These are phyloP conservation scores for Rhytidhysteron rufulum DNA, from an alignment of 2,329 filamentous ascomycete genomes.

Conservation along the genomic window DNA sequence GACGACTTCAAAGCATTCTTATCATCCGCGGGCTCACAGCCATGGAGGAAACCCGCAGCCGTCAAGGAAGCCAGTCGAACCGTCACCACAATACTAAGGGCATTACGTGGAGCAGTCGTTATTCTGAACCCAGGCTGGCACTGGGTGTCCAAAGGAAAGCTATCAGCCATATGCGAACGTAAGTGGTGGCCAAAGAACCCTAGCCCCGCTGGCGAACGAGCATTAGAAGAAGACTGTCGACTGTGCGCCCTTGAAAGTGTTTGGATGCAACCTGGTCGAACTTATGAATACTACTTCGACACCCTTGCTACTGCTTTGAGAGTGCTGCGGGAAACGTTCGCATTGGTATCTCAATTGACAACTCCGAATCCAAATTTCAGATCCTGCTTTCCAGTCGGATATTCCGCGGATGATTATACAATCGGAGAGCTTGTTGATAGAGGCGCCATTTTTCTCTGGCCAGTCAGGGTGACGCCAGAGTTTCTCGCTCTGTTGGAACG, in stretches of 20 bases:
- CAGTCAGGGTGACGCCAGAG: slow-evolving; percentile 10
- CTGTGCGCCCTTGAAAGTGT: slow-evolving; percentile 20
- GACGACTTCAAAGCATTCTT: slow-evolving; percentile 27
- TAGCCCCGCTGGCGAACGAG: slow-evolving; percentile 18
- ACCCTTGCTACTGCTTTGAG: slow-evolving; percentile 20
- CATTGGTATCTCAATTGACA: slow-evolving; percentile 27
- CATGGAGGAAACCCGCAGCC: slow-evolving; percentile 14
- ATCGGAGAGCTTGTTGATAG: slow-evolving; percentile 13
- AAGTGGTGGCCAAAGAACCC: slow-evolving; percentile 30
- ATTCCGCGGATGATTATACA: background rate
- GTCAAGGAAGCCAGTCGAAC: slow-evolving; percentile 17
- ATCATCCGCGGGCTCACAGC: slow-evolving; percentile 17
- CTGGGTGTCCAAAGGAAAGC: slow-evolving; percentile 23
- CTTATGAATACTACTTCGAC: slow-evolving; percentile 16
- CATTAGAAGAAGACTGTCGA: slow-evolving; percentile 24
- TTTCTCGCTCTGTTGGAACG: slow-evolving; percentile 20
- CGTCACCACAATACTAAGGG: slow-evolving; percentile 22
- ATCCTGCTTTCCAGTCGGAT: background rate
- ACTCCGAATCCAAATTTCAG: background rate
- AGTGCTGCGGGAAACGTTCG: slow-evolving; percentile 25
- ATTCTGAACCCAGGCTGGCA: slow-evolving; percentile 30
- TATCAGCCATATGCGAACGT: slow-evolving; percentile 23
- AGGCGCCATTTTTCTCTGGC: slow-evolving; percentile 17
- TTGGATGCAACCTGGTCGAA: slow-evolving; percentile 18
- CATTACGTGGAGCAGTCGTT: slow-evolving; percentile 25